Base-by-base conservation (phyloP, 2,329 filamentous ascomycete genomes). In the Dothistroma pini region DNA sequence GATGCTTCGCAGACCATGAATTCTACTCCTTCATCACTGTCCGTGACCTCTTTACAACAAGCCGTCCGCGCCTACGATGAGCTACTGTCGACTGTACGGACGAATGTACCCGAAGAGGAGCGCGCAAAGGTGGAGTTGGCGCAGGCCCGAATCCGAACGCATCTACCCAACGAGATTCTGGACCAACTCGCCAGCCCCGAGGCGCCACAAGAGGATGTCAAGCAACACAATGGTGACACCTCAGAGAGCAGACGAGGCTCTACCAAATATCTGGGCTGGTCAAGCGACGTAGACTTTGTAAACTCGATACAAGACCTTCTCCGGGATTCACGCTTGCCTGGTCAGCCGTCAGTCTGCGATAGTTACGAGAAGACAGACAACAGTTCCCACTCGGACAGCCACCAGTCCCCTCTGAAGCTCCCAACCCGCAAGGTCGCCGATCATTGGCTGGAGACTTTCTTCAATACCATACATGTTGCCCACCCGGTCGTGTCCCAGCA, bases 31-130 rank as follows among this genome's bases (percentile, higher is more conserved):
- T 44, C 54, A 21, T 19, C 25, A 35, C n/a, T 49, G 21, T 38
- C 50, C 25, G 34, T 50, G 16, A 34, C 48, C 2, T 38, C 52
- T 11, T 51, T 63, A 16, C 57, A 54, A 4, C 54, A 44, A 56
- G 57, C 57, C 12, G 54, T 63, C 22, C 57, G 52, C 38, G 54
- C 60, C 11, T 63, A 63, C 48, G 60, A 63, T 29, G 54, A 63
- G 16, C 35, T 63, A 21, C 34, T 57, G 11, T 19, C 44, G 9
- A 38, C 59, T 21, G 2, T 63, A 41, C 35, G 57, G 14, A 48
- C 35, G 11, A 54, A 41, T 22, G 14, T 59, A 3, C 35, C 54
- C 21, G 47, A 57, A 19, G 31, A 9, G 5, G 54, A 59, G 19
- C 35, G 54, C 21, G 47, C 38, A 14, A 35, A 38, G 2, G n/a